phyloP scores from a whole-genome alignment of 805 yeast genomes.

The Pichia kluyveri region DNA sequence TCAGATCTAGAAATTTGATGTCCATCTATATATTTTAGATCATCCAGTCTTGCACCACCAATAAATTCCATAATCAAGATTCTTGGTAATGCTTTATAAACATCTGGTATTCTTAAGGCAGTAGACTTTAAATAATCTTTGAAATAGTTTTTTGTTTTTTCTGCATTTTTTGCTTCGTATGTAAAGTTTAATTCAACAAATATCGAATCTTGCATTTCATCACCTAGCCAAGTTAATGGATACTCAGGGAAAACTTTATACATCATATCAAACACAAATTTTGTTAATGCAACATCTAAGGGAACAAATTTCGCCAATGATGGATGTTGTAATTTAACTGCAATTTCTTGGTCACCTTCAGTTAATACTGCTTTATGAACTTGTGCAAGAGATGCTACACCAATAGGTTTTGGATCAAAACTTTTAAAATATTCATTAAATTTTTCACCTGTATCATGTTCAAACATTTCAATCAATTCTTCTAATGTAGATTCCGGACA shows the following conservation, averaged over 20 bases:
- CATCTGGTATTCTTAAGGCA: slow-evolving; percentile 71
- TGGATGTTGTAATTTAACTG: slow-evolving; percentile 94
- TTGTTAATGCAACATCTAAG: slow-evolving; percentile 72
- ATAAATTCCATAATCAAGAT: slow-evolving; percentile 83
- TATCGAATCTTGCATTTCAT: slow-evolving; percentile 79
- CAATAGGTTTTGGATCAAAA: slow-evolving; percentile 71
- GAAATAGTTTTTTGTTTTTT: slow-evolving; percentile 61
- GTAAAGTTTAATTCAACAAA: slow-evolving; percentile 86
- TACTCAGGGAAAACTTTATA: slow-evolving; percentile 84
- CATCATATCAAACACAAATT: slow-evolving; percentile 64
- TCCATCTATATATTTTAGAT: slow-evolving; percentile 51
- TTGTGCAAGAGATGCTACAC: slow-evolving; percentile 94
- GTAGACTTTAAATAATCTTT: slow-evolving; percentile 46
- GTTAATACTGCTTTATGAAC: slow-evolving; percentile 72
- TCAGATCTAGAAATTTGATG: slow-evolving; percentile 64
- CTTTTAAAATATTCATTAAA: slow-evolving; percentile 57
- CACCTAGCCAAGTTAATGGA: slow-evolving; percentile 92
- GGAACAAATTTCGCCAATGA: slow-evolving; percentile 82
- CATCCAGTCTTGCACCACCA: slow-evolving; percentile 76
- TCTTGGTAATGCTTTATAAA: slow-evolving; percentile 56
- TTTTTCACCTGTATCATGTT: slow-evolving; percentile 50
- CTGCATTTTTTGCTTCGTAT: slow-evolving; percentile 79
- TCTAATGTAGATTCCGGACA: slow-evolving; percentile 76
- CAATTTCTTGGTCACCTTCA: slow-evolving; percentile 56
- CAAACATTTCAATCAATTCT: slow-evolving; percentile 61